Evolutionary conservation across 1,284 basidiomycete species (phyloP).

Genomic region (Bondarzewia mesenterica): DNA sequence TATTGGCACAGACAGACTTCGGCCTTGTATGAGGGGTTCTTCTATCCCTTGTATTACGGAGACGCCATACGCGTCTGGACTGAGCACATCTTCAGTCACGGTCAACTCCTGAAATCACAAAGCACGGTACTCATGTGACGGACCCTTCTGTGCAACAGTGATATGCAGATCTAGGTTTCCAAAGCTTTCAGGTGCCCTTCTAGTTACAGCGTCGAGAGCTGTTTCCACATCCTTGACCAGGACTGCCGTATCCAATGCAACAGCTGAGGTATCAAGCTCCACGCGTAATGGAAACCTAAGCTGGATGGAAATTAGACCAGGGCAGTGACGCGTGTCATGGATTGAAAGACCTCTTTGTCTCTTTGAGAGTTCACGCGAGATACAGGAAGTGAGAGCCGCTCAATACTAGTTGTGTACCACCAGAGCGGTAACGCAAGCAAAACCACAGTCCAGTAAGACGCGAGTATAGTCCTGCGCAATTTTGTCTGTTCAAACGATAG

Average conservation of each 20-base stretch:
- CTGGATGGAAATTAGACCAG: constrained; percentile 19
- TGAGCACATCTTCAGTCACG: not conserved
- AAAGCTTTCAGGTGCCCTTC: not conserved
- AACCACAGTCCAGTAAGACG: constrained; percentile 70
- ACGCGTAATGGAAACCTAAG: constrained; percentile 48
- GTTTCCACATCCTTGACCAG: constrained; percentile 13
- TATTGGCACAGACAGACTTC: no score
- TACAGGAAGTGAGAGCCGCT: constrained; percentile 69
- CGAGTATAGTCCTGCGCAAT: constrained; percentile 49
- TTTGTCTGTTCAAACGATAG: constrained; percentile 17
- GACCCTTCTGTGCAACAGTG: constrained; percentile 2
- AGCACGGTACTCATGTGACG: not conserved
- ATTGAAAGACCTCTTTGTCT: constrained; percentile 24
- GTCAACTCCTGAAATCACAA: constrained; percentile 3
- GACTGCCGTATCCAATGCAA: not conserved
- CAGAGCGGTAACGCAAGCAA: constrained; percentile 74
- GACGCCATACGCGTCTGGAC: constrained; percentile 7
- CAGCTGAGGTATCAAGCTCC: constrained; percentile 28
- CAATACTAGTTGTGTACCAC: constrained; percentile 85
- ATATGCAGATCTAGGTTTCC: constrained; percentile 7
- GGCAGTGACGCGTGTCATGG: not conserved
- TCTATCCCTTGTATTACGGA: constrained; percentile 4
- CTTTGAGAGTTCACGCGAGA: constrained; percentile 48
- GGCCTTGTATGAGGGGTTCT: constrained; percentile 5
- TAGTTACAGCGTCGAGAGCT: constrained; percentile 4